Evolutionary conservation across 1,139 yeast species (phyloP).

Genomic region (Debaryomyces fabryi): DNA sequence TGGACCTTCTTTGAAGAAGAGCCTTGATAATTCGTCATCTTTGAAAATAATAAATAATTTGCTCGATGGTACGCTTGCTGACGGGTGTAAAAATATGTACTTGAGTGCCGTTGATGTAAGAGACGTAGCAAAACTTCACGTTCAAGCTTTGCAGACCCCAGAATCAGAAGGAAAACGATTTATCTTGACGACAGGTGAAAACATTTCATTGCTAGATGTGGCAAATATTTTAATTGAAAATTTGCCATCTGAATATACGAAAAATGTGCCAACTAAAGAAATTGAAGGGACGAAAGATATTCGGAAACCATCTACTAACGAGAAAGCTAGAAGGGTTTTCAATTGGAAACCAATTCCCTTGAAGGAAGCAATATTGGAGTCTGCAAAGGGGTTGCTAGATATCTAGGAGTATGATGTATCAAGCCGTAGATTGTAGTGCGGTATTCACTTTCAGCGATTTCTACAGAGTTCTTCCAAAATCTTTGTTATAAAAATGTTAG

Average conservation of each 20-base stretch:
- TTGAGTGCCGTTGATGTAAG: slow-evolving; percentile 20
- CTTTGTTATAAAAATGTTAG: too few species aligned
- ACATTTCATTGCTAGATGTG: background rate
- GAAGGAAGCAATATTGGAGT: background rate
- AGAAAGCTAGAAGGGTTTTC: slow-evolving; percentile 3
- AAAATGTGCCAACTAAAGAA: slow-evolving; percentile 4
- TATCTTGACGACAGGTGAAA: slow-evolving; percentile 2
- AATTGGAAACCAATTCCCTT: slow-evolving; percentile 9
- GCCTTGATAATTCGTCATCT: background rate
- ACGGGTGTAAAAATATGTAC: background rate
- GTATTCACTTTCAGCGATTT: too few species aligned
- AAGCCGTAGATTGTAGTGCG: too few species aligned
- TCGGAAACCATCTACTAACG: background rate
- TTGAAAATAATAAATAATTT: background rate
- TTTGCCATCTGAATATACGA: slow-evolving; percentile 1
- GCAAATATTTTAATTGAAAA: background rate
- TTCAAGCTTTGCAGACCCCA: slow-evolving; percentile 14
- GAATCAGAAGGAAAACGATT: slow-evolving; percentile 17
- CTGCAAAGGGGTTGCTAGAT: slow-evolving; percentile 1
- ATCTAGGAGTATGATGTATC: background rate
- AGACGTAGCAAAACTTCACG: slow-evolving; percentile 21
- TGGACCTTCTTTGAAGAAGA: slow-evolving; percentile 18
- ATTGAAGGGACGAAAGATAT: background rate
- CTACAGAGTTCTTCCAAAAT: too few species aligned
- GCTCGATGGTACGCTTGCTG: background rate